Base-by-base conservation (phyloP, 257 asterid species). In the Solanum lycopersicoides region DNA sequence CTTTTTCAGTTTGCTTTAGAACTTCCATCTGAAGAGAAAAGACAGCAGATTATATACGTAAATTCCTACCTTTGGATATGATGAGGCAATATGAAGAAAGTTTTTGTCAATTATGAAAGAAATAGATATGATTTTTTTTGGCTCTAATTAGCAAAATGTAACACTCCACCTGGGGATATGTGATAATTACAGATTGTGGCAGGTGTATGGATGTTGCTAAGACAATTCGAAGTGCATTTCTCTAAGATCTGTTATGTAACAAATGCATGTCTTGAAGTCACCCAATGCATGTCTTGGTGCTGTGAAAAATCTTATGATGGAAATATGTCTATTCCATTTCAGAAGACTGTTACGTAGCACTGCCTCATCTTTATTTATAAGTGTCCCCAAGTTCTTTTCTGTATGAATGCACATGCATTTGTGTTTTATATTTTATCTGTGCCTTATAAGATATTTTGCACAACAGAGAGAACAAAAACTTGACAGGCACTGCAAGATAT, bases 401-500 rank as follows among this genome's bases (percentile, higher is more conserved):
- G 85, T 30, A 25, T 47, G 68, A 25, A 47, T 45, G 85, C 68
- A 47, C 85, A 47, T 80, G 68, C 42, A 80, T 80, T 47, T 20
- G 28, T 32, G 16, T 80, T 28, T 77, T 32, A 41, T 47, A 80
- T 30, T 47, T 16, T 45, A 23, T 50, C 68, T 80, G 68, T 80
- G 68, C 85, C 85, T 80, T 80, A 80, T 47, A 47, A 47, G 66
- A 79, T 47, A 72, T 83, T 86, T 18, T 86, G 71, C 83, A 68
- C 83, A 90, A 89, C 91, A 96, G 99, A 92, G 99, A 96, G 92
- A 96, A 96, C 95, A 96, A 94, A 93, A 96, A 93, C 91, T 93
- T 96, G 95, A 96, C 99, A 30, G 99, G 99, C 88, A 96, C 99
- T 83, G 99, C 99, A 79, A 95, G 99, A 89, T 96, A 96, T 56